Evolutionary conservation across 225 moss, liverwort and hornwort species (phyloP).

Genomic region (Marchantia polymorpha): DNA sequence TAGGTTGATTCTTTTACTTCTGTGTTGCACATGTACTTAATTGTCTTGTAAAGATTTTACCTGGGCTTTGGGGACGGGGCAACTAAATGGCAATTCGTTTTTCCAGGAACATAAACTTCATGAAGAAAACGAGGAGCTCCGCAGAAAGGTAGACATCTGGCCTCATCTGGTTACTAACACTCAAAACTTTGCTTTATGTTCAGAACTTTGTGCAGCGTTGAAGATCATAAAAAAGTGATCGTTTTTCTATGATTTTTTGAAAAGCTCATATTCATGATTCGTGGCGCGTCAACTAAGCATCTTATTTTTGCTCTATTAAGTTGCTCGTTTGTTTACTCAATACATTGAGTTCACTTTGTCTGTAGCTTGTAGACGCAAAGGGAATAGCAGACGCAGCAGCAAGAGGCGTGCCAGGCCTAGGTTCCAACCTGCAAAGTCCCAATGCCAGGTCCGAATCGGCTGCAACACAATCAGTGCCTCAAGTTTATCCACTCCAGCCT

Average conservation of each 20-base stretch:
- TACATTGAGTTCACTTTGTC: background rate
- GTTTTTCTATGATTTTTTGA: no score
- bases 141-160: constrained; percentile 52
- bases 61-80: background rate
- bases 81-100: background rate
- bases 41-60: background rate
- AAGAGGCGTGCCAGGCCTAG: constrained; percentile 56
- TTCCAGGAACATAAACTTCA: constrained; percentile 44
- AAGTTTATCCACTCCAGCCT: constrained; percentile 71
- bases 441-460: constrained; percentile 50
- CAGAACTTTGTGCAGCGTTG: no score
- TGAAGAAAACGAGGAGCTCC: constrained; percentile 77
- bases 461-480: constrained; percentile 54
- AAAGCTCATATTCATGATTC: no score
- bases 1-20: no score
- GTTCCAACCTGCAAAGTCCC: constrained; percentile 47
- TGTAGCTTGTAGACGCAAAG: constrained; percentile 81
- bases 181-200: no score
- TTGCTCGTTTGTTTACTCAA: background rate
- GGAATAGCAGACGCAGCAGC: constrained; percentile 66
- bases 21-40: no score
- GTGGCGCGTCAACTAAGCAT: no score
- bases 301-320: background rate
- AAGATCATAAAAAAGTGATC: no score
- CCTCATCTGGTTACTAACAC: no score